Conservation (phyloP, 2,329 filamentous ascomycete species). For the Dichotomopilus funicola region DNA sequence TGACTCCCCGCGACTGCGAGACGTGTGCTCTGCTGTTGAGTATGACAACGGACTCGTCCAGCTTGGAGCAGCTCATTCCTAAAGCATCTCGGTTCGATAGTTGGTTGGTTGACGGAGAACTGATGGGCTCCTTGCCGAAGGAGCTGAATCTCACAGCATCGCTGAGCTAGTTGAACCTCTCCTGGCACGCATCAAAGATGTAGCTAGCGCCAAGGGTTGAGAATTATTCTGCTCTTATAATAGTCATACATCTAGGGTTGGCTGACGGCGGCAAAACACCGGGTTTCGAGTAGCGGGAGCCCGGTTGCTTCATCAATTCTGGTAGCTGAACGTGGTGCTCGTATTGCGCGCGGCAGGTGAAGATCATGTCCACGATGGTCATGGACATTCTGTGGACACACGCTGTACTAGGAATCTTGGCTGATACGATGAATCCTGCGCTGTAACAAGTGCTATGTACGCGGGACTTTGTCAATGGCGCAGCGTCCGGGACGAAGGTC, state of each 20-base stretch:
- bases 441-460: too few species aligned
- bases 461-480: too few species aligned
- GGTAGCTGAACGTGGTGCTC: not conserved
- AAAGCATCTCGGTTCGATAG: slow-evolving; percentile 5
- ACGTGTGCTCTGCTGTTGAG: slow-evolving; percentile 16
- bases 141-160: not conserved
- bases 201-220: too few species aligned
- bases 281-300: too few species aligned
- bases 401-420: too few species aligned
- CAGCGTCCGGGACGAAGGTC: too few species aligned
- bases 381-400: not conserved
- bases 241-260: too few species aligned
- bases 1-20: slow-evolving; percentile 10
- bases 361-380: not conserved
- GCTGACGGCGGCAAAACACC: too few species aligned
- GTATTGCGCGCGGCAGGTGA: not conserved
- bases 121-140: slow-evolving; percentile 1
- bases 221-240: too few species aligned
- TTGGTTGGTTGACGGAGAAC: slow-evolving; percentile 13
- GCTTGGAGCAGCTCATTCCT: slow-evolving; percentile 3
- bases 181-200: not conserved
- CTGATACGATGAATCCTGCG: too few species aligned
- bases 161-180: slow-evolving; percentile 6
- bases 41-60: not conserved
- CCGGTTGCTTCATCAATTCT: too few species aligned